phyloP scores from a whole-genome alignment of 1,284 basidiomycete species.

The Cutaneotrichosporon curvatum region DNA sequence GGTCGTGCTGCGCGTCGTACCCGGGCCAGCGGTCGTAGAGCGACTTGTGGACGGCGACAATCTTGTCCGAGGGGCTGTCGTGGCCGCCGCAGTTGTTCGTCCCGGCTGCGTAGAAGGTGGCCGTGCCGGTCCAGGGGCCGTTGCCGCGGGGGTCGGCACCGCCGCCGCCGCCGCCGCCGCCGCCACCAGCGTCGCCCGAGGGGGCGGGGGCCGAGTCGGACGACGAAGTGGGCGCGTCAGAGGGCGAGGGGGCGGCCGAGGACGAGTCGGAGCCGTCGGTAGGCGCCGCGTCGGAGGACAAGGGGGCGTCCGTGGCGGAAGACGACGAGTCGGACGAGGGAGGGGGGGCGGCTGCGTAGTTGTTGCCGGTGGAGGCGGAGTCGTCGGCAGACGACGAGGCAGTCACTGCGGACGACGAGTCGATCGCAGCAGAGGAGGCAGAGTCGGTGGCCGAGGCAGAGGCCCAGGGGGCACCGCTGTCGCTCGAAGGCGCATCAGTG shows the following conservation, averaged over 20 bases:
- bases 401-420: neutral
- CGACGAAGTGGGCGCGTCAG: slow-evolving; percentile 9
- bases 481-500: neutral
- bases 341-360: neutral
- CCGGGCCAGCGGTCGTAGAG: slow-evolving; percentile 49
- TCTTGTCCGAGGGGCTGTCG: slow-evolving; percentile 17
- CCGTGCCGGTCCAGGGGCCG: slow-evolving; percentile 38
- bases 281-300: neutral
- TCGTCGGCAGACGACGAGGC: neutral
- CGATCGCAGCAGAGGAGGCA: neutral
- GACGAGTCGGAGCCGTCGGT: neutral
- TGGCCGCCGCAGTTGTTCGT: slow-evolving; percentile 34
- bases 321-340: too few relatives aligned
- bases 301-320: too few relatives aligned
- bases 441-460: neutral
- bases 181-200: neutral
- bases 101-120: slow-evolving; percentile 39
- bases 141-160: slow-evolving; percentile 32
- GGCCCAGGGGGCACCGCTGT: neutral
- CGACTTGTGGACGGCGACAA: slow-evolving; percentile 46
- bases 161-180: slow-evolving; percentile 6
- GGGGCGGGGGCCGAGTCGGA: slow-evolving; percentile 6
- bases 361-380: neutral
- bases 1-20: slow-evolving; percentile 47
- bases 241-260: slow-evolving; percentile 5